Percentiles rank a stretch among this genome's conserved stretches.
phyloP scores from a whole-genome alignment of 441 rosid genomes.

The Gossypium lobatum region DNA sequence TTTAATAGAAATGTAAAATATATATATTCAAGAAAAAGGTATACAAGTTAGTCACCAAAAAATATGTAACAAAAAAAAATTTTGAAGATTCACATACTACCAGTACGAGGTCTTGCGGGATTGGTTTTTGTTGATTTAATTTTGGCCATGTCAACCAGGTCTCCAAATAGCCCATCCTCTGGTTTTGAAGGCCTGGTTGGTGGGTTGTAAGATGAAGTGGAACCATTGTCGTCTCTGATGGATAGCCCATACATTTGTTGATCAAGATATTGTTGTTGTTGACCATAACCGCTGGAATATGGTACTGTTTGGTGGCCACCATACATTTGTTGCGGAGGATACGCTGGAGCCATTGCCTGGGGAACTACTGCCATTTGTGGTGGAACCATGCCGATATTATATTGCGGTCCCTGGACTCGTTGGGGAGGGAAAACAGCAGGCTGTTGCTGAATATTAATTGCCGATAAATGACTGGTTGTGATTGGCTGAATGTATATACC shows the following conservation, averaged over 20 bases:
- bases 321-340: constrained; percentile 62
- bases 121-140: constrained; percentile 63
- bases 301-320: constrained; percentile 62
- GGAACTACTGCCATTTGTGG: constrained; percentile 54
- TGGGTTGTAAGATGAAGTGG: constrained; percentile 48
- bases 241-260: constrained; percentile 83
- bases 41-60: constrained; percentile 15
- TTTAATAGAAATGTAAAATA: background rate
- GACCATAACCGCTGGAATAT: constrained; percentile 51
- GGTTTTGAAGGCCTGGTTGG: constrained; percentile 68
- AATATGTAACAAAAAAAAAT: background rate
- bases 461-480: constrained; percentile 28
- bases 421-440: constrained; percentile 28
- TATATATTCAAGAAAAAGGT: background rate
- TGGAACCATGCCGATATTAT: constrained; percentile 36
- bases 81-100: constrained; percentile 59
- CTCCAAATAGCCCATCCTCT: constrained; percentile 94
- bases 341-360: constrained; percentile 36
- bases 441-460: constrained; percentile 22
- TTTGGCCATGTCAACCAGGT: constrained; percentile 89
- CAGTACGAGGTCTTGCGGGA: constrained; percentile 47
- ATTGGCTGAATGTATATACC: constrained; percentile 69
- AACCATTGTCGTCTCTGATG: constrained; percentile 49
- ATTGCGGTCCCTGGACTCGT: constrained; percentile 44
- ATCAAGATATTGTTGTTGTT: constrained; percentile 53